Percentiles rank a stretch among this genome's conserved stretches.
Evolutionary conservation across 2,329 filamentous ascomycete species (phyloP).

Genomic region (Talaromyces sp.): DNA sequence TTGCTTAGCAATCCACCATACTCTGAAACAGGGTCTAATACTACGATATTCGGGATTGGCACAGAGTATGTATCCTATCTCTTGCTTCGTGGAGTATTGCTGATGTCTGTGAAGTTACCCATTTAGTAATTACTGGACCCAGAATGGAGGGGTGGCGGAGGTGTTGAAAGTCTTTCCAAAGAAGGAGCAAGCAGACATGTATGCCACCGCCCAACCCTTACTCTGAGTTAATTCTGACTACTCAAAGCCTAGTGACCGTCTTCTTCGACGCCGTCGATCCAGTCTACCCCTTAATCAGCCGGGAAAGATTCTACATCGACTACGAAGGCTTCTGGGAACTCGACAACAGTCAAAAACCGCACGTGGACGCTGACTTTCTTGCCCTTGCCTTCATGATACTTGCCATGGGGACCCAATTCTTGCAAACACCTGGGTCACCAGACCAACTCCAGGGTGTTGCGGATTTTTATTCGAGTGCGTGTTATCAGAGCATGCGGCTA

Average conservation of each 20-base stretch:
- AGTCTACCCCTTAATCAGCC: slow-evolving; percentile 17
- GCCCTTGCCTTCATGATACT: slow-evolving; percentile 19
- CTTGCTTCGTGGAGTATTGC: neutral
- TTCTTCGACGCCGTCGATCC: slow-evolving; percentile 19
- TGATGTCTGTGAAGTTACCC: slow-evolving; percentile 16
- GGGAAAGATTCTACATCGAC: slow-evolving; percentile 16
- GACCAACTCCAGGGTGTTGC: slow-evolving; percentile 1
- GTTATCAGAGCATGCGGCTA: slow-evolving; percentile 17
- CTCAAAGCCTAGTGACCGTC: slow-evolving; percentile 12
- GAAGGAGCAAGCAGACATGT: slow-evolving; percentile 20
- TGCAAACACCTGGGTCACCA: slow-evolving; percentile 2
- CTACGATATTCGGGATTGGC: slow-evolving; percentile 17
- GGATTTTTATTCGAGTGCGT: slow-evolving; percentile 20
- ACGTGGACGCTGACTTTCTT: slow-evolving; percentile 17
- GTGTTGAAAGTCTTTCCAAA: slow-evolving; percentile 15
- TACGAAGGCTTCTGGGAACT: slow-evolving; percentile 18
- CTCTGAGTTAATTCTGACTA: neutral
- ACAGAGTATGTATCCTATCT: slow-evolving; percentile 9
- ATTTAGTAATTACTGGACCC: slow-evolving; percentile 18
- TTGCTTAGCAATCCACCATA: slow-evolving; percentile 19
- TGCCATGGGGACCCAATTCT: slow-evolving; percentile 19
- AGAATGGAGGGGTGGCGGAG: slow-evolving; percentile 17
- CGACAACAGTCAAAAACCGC: neutral
- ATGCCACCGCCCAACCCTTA: neutral
- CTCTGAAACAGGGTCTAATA: neutral